Percentiles rank a stretch among this genome's conserved stretches.
Conservation (phyloP, 129 eudicot species). For the Cynara cardunculus region DNA sequence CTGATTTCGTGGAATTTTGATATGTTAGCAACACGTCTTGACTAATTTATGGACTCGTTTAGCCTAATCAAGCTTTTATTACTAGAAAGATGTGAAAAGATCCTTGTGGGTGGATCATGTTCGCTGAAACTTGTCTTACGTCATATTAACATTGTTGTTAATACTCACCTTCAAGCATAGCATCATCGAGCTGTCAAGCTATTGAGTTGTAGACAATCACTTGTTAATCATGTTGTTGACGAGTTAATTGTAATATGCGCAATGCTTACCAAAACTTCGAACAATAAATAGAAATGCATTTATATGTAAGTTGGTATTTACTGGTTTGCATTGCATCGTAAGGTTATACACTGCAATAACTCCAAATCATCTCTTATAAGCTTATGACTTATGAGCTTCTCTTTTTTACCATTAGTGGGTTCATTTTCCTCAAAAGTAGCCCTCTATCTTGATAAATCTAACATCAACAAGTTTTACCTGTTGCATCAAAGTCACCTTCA, state of each 20-base stretch:
- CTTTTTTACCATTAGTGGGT: slow-evolving; percentile 5
- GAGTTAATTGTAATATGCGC: neutral
- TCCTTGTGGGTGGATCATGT: slow-evolving; percentile 1
- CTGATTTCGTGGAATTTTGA: neutral
- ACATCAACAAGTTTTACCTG: neutral
- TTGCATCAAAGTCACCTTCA: neutral
- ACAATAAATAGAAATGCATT: neutral
- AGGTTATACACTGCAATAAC: neutral
- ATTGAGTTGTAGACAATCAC: neutral
- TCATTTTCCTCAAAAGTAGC: slow-evolving; percentile 12
- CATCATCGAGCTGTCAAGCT: neutral
- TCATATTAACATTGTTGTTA: too few relatives aligned
- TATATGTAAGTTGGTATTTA: too few relatives aligned
- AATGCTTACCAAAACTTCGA: neutral
- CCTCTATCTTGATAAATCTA: neutral
- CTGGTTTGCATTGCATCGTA: neutral
- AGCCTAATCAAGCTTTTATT: neutral
- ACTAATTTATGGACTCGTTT: slow-evolving; percentile 5
- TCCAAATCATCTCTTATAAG: neutral
- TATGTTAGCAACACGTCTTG: neutral
- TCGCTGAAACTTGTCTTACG: neutral
- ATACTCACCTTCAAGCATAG: slow-evolving; percentile 8
- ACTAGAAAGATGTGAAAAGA: neutral
- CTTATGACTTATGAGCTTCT: neutral
- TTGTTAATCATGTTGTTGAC: neutral